phyloP scores from a whole-genome alignment of 2,329 filamentous ascomycete species.

The Chrysoporthe austroafricana region DNA sequence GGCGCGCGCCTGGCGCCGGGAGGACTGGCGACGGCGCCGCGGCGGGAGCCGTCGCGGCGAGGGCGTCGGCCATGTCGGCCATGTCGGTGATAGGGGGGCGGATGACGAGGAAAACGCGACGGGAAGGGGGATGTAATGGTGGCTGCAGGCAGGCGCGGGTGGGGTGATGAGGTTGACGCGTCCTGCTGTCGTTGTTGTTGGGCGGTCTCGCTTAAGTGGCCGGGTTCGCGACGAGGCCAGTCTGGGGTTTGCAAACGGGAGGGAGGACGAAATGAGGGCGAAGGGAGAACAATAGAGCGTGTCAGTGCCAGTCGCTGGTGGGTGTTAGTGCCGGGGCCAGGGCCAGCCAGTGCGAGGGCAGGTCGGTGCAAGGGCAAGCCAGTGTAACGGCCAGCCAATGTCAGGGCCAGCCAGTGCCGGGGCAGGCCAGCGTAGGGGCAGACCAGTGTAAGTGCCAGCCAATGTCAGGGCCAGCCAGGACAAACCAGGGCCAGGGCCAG shows the following conservation, averaged over 20 bases:
- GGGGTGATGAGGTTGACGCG: slow-evolving; percentile 23
- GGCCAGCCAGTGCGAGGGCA: too few species aligned
- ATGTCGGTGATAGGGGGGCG: slow-evolving; percentile 8
- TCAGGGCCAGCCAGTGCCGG: too few species aligned
- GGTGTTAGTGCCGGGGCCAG: too few species aligned
- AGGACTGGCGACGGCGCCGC: slow-evolving; percentile 10
- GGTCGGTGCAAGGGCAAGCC: too few species aligned
- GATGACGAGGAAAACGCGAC: slow-evolving; percentile 13
- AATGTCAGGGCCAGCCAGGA: too few species aligned
- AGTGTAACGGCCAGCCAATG: too few species aligned
- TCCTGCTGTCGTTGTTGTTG: slow-evolving; percentile 15
- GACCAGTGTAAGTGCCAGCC: too few species aligned
- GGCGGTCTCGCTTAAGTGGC: neutral
- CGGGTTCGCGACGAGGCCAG: slow-evolving; percentile 7
- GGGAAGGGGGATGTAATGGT: neutral
- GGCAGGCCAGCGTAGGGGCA: too few species aligned
- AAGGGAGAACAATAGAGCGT: neutral
- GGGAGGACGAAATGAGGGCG: neutral
- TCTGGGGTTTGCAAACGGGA: neutral
- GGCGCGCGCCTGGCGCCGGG: neutral
- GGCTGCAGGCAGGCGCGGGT: slow-evolving; percentile 6
- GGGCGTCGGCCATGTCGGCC: slow-evolving; percentile 27
- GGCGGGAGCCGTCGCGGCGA: slow-evolving; percentile 19
- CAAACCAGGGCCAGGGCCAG: too few species aligned
- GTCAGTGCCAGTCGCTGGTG: too few species aligned